Percentiles rank a stretch among this genome's conserved stretches.
These are phyloP conservation scores for Adansonia grandidieri DNA, from an alignment of 441 rosid species.

Conservation along the genomic window DNA sequence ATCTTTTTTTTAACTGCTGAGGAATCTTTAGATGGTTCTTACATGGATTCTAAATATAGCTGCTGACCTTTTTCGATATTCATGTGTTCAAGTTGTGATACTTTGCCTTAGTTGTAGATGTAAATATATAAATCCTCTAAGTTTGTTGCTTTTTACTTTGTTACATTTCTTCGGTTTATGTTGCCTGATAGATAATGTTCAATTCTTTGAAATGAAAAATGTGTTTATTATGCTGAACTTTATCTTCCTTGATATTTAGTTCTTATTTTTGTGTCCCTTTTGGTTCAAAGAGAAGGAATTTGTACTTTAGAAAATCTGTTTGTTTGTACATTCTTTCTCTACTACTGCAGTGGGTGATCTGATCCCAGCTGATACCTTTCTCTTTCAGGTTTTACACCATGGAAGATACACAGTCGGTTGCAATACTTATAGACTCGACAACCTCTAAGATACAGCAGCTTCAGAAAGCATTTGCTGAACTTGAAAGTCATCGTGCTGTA, in stretches of 20 bases:
- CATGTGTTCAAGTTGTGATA: neutral
- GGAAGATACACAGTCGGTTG: constrained; percentile 79
- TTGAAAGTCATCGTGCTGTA: constrained; percentile 85
- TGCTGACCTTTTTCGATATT: neutral
- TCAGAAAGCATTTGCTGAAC: constrained; percentile 98
- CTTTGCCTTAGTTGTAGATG: neutral
- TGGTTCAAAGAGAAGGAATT: neutral
- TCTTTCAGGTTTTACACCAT: constrained; percentile 47
- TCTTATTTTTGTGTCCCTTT: neutral
- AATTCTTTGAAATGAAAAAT: neutral
- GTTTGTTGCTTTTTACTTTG: neutral
- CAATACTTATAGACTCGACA: constrained; percentile 80
- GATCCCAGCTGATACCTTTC: constrained; percentile 1
- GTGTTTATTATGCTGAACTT: constrained; percentile 4
- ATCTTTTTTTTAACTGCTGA: neutral
- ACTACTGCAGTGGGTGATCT: neutral
- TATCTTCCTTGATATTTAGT: neutral
- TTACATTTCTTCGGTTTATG: neutral
- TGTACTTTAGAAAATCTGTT: constrained; percentile 7
- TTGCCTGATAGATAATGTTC: neutral
- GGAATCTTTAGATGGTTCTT: neutral
- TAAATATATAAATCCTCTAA: neutral
- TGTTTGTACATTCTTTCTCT: neutral
- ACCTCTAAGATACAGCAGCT: constrained; percentile 92
- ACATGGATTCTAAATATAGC: neutral